Evolutionary conservation across 2,329 filamentous ascomycete genomes (phyloP), one percentile per base, ranked within the genome.

Genomic region (Rosellinia necatrix): DNA sequence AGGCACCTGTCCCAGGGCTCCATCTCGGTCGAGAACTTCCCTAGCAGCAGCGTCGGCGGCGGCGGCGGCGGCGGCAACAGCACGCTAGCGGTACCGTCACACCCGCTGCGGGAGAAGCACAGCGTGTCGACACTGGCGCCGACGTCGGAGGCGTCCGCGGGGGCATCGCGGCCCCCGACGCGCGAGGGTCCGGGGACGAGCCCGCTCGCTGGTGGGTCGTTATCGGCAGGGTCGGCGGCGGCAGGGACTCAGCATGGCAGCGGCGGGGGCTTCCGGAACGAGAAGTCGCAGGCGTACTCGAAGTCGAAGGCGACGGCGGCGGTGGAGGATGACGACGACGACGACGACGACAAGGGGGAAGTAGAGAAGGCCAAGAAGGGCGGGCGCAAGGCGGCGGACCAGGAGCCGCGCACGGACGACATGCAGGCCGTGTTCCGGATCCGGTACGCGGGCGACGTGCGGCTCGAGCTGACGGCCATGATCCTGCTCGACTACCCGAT

Each of bases 401-500:
- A 86, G 21, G 91, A 96, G 70, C 88, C 86, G 4, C 84, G 87
- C 22, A 83, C 90, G 2, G 91, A 96, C 62, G 94, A 99, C 69
- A 81, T 97, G 49, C 94, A 99, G 72, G 89, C 96, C 44, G 89
- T 97, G 5, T 93, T 96, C 68, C 88, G 92, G 63, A 92, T 96
- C 58, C 87, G 86, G 53, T 99, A 99, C 73, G 84, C 88, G 2
- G 94, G 94, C 27, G 89, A 97, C 68, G 82, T 99, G 56, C 87
- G 87, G 63, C 82, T 99, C 54, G 91, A 92, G 59, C 80, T 99
- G 46, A 97, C 94, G 21, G 92, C 94, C 0, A 92, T 97, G 74
- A 96, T 99, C 37, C 79, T 97, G 27, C 86, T 99, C 29, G 94
- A 99, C 74, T 99, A 99, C 71, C 94, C 94, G 1, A 97, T 97